These are phyloP conservation scores for Amauroascus niger DNA, from an alignment of 2,329 filamentous ascomycete genomes.

Conservation along the genomic window DNA sequence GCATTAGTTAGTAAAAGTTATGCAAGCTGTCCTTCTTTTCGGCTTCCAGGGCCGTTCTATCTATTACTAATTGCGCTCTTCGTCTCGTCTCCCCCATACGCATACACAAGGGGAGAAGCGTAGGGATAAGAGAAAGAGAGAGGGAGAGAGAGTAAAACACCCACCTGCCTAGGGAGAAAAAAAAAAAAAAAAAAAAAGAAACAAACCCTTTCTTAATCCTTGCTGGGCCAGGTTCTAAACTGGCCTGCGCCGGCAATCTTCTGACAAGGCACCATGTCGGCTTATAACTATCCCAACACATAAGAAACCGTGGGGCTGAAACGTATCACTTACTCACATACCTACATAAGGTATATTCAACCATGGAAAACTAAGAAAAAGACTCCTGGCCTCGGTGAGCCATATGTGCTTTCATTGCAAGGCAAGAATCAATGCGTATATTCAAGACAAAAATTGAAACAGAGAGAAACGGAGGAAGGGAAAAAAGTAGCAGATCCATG, in stretches of 20 bases:
- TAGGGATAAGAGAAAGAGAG: neutral
- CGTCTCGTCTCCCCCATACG: too few relatives aligned
- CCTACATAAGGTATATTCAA: neutral
- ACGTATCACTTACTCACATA: neutral
- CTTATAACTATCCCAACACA: neutral
- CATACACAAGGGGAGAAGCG: neutral
- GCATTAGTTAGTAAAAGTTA: too few relatives aligned
- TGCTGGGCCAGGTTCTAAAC: neutral
- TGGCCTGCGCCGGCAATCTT: neutral
- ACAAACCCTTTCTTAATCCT: neutral
- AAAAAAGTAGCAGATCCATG: neutral
- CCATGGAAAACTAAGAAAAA: neutral
- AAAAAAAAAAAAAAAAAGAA: neutral
- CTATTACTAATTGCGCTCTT: too few relatives aligned
- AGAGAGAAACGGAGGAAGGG: neutral
- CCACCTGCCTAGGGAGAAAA: neutral
- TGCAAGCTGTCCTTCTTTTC: too few relatives aligned
- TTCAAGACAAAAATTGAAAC: neutral
- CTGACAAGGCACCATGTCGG: neutral
- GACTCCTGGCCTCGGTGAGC: neutral
- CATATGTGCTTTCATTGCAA: neutral
- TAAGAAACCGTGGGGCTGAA: neutral
- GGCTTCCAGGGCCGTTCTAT: too few relatives aligned
- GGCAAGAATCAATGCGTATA: neutral
- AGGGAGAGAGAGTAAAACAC: neutral